phyloP scores from a whole-genome alignment of 2,329 filamentous ascomycete genomes.

The Diaporthe citriasiana region DNA sequence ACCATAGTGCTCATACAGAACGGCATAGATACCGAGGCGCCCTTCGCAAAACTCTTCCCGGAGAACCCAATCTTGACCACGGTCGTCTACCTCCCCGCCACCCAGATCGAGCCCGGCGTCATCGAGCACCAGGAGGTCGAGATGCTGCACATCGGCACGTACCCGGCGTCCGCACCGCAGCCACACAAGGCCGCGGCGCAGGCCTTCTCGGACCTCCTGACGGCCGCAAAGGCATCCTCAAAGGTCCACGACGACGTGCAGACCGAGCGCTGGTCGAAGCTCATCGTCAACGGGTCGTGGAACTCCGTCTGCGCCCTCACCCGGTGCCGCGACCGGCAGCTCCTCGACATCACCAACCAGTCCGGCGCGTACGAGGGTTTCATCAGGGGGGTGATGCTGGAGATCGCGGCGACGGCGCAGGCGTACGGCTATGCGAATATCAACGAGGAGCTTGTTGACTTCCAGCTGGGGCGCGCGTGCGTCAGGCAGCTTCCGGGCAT shows the following conservation, averaged over 20 bases:
- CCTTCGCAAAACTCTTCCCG: slow-evolving; percentile 75
- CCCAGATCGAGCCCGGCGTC: slow-evolving; percentile 67
- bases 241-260: slow-evolving; percentile 78
- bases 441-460: slow-evolving; percentile 70
- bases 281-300: slow-evolving; percentile 82
- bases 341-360: slow-evolving; percentile 50
- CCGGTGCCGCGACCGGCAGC: slow-evolving; percentile 71
- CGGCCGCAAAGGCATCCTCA: slow-evolving; percentile 68
- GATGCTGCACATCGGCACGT: slow-evolving; percentile 36
- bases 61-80: slow-evolving; percentile 73
- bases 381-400: slow-evolving; percentile 73
- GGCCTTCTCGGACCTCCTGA: slow-evolving; percentile 57
- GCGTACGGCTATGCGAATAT: slow-evolving; percentile 73
- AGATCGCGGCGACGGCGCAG: slow-evolving; percentile 75
- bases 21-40: slow-evolving; percentile 77
- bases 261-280: slow-evolving; percentile 81
- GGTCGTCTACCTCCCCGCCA: slow-evolving; percentile 78
- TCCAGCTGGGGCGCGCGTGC: slow-evolving; percentile 74
- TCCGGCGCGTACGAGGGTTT: slow-evolving; percentile 3
- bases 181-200: slow-evolving; percentile 36
- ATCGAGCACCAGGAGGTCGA: slow-evolving; percentile 35
- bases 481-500: slow-evolving; percentile 75
- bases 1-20: slow-evolving; percentile 79
- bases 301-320: slow-evolving; percentile 79
- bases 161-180: slow-evolving; percentile 36